Evolutionary conservation across 768 basidiomycete species (phyloP), one percentile per base, ranked within the genome.

Genomic region (Daedaleopsis nitida): DNA sequence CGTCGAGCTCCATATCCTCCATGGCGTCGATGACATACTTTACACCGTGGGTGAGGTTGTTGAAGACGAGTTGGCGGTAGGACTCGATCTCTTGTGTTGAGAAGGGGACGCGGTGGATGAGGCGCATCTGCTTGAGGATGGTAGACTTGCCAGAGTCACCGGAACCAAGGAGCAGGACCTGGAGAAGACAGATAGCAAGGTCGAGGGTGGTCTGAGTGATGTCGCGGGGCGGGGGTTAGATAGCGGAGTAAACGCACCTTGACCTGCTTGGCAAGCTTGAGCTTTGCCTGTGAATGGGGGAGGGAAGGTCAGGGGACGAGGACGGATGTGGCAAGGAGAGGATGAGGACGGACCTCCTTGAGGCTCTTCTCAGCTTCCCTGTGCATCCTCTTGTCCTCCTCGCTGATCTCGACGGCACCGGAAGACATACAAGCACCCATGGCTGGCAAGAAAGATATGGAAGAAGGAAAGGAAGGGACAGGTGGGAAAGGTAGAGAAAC

Each of bases 111-210:
- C 86, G 84, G 75, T 98, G 96, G 52, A 99, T 97, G 42, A 97
- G 80, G 42, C 95, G 88, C 96, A 98, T 98, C 89, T 98, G 95
- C 91, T 94, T 95, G 73, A 95, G 82, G 69, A 97, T 83, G 10
- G 95, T 97, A 7, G 91, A 92, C 75, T 97, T 98, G 23, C 95
- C 95, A 35, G 89, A 92, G 72, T 96, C 95, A 32, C 95, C 95
- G 45, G 95, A 95, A 45, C 95, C 95, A 42, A 98, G 81, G 24
- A 98, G 81, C 52, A 98, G 80, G 16, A 97, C 88, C 89, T 95
- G 48, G 27, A 3, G 23, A 42, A 3, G 3, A 17, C 13, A 42
- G 11, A 24, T 8, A 57, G 50, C 32, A 53, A 42, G 5, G 39
- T 42, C 92, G 34, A 94, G 79, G 23, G 94, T 78, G 48, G 94